Evolutionary conservation across 441 rosid genomes (phyloP).

Genomic region (Eutrema salsugineum): DNA sequence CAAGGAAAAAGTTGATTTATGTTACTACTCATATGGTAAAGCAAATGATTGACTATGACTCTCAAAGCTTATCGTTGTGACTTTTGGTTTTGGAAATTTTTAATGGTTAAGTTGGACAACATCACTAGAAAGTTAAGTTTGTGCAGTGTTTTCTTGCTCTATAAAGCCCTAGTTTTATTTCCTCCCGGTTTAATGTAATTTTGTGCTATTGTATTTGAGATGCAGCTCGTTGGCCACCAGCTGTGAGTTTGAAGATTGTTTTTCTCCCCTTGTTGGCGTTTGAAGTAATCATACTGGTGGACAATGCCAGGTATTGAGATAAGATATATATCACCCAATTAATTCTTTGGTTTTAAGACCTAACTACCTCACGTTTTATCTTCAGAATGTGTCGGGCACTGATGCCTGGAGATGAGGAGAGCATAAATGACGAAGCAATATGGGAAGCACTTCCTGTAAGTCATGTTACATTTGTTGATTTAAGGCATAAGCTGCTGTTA

Average conservation of each 20-base stretch:
- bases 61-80: background rate
- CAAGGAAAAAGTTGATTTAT: background rate
- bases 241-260: constrained; percentile 86
- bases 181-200: background rate
- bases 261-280: constrained; percentile 83
- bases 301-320: constrained; percentile 78
- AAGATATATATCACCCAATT: no score
- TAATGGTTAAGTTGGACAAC: background rate
- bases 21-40: background rate
- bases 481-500: background rate
- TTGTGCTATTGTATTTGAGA: background rate
- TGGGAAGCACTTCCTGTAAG: constrained; percentile 99
- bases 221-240: constrained; percentile 56
- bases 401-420: constrained; percentile 96
- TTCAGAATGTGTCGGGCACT: constrained; percentile 94
- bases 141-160: background rate
- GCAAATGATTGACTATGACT: background rate
- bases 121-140: background rate
- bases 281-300: constrained; percentile 72
- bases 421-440: constrained; percentile 85
- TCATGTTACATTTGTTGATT: constrained; percentile 16
- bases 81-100: background rate
- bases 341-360: background rate
- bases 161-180: background rate
- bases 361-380: background rate